Base-by-base conservation (phyloP, 306 rosid species). In the Bauhinia variegata region DNA sequence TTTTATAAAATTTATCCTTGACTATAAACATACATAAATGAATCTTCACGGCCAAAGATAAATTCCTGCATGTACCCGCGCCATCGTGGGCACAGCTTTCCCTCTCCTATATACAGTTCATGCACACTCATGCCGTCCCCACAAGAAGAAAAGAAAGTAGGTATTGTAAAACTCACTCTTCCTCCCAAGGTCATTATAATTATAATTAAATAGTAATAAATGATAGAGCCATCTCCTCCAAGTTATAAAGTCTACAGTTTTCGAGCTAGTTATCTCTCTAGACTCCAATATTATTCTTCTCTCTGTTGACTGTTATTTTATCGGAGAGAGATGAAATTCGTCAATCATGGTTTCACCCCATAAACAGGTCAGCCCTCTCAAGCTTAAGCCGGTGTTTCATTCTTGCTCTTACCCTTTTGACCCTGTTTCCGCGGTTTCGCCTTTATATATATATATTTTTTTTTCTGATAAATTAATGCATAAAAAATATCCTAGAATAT, bases 401-500 rank as follows among this genome's bases (percentile, higher is more conserved):
- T 81, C 30, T 14, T 7, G 30, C 56, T 61, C 70, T 37, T 10
- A 42, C 55, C 54, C 36, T 28, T 49, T n/a, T 67, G 63, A 52
- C 62, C 31, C 6, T 61, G 18, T 70, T 54, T 62, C 33, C 57
- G 63, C 69, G 34, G 18, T 5, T 65, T 33, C 4, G 13, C 23
- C 2, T 2, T n/a, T 56, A 11, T 68, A 23, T 4, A 10, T 37
- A 14, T 68, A n/a, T 2, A 36, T 1, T 0, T 19, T 1, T 6
- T 17, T 39, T 23, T 9, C 32, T 31, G 43, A 18, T 66, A 66
- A 60, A 52, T 11, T 38, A 18, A 19, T 58, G 63, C 42, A 12
- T 18, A n/a, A 32, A 68, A 57, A 55, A 71, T 23, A 79, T 79
- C 68, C 16, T 56, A 53, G 39, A 63, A 63, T 67, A 44, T 9